phyloP scores from a whole-genome alignment of 2,329 filamentous ascomycete genomes.

The Exophiala alcalophila region DNA sequence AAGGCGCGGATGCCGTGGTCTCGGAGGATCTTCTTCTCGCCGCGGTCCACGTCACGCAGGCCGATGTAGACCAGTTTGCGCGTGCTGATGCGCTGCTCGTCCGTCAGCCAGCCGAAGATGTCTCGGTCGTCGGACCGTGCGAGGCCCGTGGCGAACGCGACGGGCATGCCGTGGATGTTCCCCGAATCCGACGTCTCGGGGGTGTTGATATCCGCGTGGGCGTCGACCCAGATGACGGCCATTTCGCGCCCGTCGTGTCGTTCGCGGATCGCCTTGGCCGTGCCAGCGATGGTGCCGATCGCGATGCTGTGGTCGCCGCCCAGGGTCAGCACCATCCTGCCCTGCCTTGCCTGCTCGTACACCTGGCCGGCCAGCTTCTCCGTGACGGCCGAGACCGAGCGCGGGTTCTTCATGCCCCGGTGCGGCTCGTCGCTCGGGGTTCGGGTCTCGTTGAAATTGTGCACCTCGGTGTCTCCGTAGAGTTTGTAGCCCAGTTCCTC shows the following conservation, averaged over 20 bases:
- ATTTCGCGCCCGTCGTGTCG: conserved; percentile 72
- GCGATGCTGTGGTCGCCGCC: conserved; percentile 96
- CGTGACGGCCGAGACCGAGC: conserved; percentile 80
- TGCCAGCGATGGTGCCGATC: conserved; percentile 87
- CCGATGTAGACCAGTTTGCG: conserved; percentile 97
- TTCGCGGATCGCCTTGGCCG: conserved; percentile 81
- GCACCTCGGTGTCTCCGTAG: conserved; percentile 76
- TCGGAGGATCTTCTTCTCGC: conserved; percentile 86
- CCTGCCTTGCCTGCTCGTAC: conserved; percentile 78
- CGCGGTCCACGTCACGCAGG: conserved; percentile 84
- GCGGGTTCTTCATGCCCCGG: conserved; percentile 92
- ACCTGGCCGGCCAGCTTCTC: conserved; percentile 76
- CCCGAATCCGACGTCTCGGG: conserved; percentile 86
- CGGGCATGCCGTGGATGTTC: conserved; percentile 97
- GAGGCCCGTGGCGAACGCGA: conserved; percentile 84
- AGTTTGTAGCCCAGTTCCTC: conserved; percentile 86
- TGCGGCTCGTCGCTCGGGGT: conserved; percentile 40
- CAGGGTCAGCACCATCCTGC: conserved; percentile 85
- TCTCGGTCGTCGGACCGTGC: conserved; percentile 72
- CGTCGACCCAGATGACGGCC: conserved; percentile 97
- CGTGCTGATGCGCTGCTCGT: conserved; percentile 56
- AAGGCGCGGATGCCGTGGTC: conserved; percentile 93
- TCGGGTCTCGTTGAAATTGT: conserved; percentile 71
- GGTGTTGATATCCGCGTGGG: conserved; percentile 96
- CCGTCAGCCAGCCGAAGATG: conserved; percentile 84